Evolutionary conservation across 495 filamentous ascomycete genomes (phyloP).

Genomic region (Aspergillus biplanus): DNA sequence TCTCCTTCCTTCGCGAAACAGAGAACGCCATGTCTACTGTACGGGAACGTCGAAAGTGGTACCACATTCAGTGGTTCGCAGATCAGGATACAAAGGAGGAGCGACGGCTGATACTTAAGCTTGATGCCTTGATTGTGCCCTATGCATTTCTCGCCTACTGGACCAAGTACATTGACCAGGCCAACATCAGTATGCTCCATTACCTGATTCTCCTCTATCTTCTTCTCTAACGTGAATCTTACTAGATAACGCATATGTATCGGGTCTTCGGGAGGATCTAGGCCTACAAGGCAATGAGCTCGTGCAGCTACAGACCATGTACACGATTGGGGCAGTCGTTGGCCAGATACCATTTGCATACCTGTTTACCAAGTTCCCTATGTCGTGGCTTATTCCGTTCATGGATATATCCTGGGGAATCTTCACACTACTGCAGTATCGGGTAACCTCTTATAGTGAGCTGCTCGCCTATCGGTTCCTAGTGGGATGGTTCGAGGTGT

Average conservation of each 20-base stretch:
- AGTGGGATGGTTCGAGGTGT: constrained; percentile 79
- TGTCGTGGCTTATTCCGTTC: constrained; percentile 48
- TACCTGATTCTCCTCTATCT: not conserved
- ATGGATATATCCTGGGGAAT: constrained; percentile 49
- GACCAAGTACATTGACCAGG: constrained; percentile 52
- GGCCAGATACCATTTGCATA: constrained; percentile 55
- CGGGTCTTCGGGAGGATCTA: constrained; percentile 17
- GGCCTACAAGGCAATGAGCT: constrained; percentile 16
- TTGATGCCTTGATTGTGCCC: constrained; percentile 46
- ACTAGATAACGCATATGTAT: constrained; percentile 22
- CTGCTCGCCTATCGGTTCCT: constrained; percentile 68
- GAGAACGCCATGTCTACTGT: constrained; percentile 14
- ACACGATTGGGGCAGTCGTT: constrained; percentile 52
- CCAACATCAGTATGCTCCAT: constrained; percentile 36
- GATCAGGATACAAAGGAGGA: constrained; percentile 47
- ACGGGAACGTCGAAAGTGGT: constrained; percentile 32
- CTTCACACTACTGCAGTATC: constrained; percentile 51
- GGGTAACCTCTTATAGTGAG: constrained; percentile 37
- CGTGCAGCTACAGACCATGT: constrained; percentile 21
- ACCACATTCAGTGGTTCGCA: constrained; percentile 40
- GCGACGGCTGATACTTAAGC: constrained; percentile 46
- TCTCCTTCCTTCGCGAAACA: not conserved
- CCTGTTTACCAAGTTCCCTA: constrained; percentile 53
- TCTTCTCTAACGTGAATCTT: not conserved
- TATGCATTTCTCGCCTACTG: constrained; percentile 50